phyloP scores from a whole-genome alignment of 2,329 filamentous ascomycete genomes.

The Fusarium sp. region DNA sequence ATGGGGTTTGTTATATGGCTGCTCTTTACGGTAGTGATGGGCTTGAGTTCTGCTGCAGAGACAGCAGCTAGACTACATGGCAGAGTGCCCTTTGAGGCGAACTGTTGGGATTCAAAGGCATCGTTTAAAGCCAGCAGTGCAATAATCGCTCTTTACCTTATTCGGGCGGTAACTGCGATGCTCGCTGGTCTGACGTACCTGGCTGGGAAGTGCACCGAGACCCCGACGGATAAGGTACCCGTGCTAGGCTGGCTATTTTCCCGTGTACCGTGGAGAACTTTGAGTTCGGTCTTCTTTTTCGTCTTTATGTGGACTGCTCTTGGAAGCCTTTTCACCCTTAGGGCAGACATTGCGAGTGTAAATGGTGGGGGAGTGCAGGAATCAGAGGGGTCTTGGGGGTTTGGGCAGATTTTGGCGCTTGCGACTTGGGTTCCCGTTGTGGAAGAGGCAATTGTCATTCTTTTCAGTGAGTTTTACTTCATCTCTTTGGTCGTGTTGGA shows the following conservation, averaged over 20 bases:
- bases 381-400: neutral
- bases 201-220: neutral
- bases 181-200: neutral
- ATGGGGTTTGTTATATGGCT: neutral
- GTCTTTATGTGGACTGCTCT: neutral
- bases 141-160: accelerated
- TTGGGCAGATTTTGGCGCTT: neutral
- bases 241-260: neutral
- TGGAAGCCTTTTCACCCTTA: accelerated
- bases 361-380: neutral
- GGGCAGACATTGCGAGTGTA: accelerated
- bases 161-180: accelerated
- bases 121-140: accelerated
- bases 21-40: neutral
- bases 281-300: accelerated
- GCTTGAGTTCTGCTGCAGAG: neutral
- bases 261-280: neutral
- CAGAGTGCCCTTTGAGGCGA: neutral
- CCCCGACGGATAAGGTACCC: accelerated
- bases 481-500: accelerated
- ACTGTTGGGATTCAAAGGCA: neutral
- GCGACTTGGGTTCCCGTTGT: neutral
- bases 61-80: neutral
- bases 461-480: accelerated
- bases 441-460: neutral